Base-by-base conservation (phyloP, 495 filamentous ascomycete genomes). In the Aspergillus incahuasiensis region DNA sequence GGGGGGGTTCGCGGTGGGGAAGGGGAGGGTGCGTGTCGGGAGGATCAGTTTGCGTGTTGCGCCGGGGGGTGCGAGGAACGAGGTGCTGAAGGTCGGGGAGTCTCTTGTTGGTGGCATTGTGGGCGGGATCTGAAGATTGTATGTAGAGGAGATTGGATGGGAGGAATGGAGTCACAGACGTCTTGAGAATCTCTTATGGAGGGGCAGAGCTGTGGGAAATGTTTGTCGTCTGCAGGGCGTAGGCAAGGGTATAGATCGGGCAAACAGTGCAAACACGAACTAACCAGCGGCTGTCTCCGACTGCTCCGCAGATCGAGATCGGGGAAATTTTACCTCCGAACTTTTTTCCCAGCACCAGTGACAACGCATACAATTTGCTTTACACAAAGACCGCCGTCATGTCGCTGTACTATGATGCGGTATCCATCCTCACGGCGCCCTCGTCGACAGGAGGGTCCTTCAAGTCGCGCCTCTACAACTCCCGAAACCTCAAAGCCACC, bases 381-480 rank as follows among this genome's bases (percentile, higher is more conserved):
- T n/a, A n/a, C n/a, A n/a, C n/a, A n/a, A 21, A 25, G 15, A 19
- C 40, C 16, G 24, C 20, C 58, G 42, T 30, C 34, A 95, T 98
- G 94, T 96, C 92, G 45, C 89, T 98, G 56, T 98, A 98, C 72
- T 86, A 94, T 68, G 94, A 98, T 71, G 86, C 91, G 21, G 90
- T 88, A 4, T 72, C 78, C 8, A 72, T 96, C 39, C 73, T 98
- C 47, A 81, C 81, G 3, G 79, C 79, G 16, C 71, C 84, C 0
- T 59, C 73, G n/a, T 80, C 81, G 13, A 66, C 76, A 12, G 82
- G 84, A 20, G 88, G 88, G 30, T 92, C 85, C n/a, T 80, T 96
- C 64, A 94, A 91, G 67, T 87, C 89, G 1, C 77, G 87, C 25
- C 79, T 96, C 49, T 97, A 90, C 70, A 75, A 66, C 34, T 75